These are phyloP conservation scores for Naganishia antarctica DNA, from an alignment of 768 basidiomycete genomes.

Conservation along the genomic window DNA sequence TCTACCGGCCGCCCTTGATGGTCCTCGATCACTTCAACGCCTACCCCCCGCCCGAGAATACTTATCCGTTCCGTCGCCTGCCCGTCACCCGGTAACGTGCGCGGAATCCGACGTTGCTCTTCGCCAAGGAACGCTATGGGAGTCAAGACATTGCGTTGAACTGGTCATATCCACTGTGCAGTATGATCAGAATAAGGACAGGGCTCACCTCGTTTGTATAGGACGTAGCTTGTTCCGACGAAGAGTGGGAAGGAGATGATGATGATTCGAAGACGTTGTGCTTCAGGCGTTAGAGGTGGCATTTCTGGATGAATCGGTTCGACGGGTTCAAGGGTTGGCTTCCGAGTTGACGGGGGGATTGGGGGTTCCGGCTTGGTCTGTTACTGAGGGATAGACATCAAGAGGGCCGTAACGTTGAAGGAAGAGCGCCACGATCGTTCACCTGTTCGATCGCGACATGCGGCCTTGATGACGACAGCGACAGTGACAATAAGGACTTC, in stretches of 20 bases:
- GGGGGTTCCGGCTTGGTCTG: too few species aligned
- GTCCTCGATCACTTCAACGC: slow-evolving; percentile 5
- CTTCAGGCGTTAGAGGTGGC: slow-evolving; percentile 20
- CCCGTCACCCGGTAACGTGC: slow-evolving; percentile 7
- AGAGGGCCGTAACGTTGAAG: too few species aligned
- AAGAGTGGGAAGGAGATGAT: slow-evolving; percentile 30
- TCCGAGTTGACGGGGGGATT: too few species aligned
- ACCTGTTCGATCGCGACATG: too few species aligned
- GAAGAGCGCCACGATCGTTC: too few species aligned
- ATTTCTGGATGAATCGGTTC: not conserved
- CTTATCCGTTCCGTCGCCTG: slow-evolving; percentile 15
- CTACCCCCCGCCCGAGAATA: slow-evolving; percentile 12
- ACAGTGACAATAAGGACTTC: too few species aligned
- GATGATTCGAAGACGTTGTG: slow-evolving; percentile 25
- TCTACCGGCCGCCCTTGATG: not conserved
- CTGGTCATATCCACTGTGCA: too few species aligned
- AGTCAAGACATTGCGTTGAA: too few species aligned
- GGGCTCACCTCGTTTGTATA: slow-evolving; percentile 30
- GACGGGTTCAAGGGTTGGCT: too few species aligned
- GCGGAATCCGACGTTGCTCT: slow-evolving; percentile 29
- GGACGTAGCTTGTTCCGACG: slow-evolving; percentile 26
- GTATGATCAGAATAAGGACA: too few species aligned
- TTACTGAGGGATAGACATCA: too few species aligned
- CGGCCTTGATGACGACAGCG: too few species aligned
- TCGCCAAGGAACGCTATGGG: slow-evolving; percentile 25